Evolutionary conservation across 108 stramenopile genomes (phyloP).

Genomic region (Fragilaria radians): DNA sequence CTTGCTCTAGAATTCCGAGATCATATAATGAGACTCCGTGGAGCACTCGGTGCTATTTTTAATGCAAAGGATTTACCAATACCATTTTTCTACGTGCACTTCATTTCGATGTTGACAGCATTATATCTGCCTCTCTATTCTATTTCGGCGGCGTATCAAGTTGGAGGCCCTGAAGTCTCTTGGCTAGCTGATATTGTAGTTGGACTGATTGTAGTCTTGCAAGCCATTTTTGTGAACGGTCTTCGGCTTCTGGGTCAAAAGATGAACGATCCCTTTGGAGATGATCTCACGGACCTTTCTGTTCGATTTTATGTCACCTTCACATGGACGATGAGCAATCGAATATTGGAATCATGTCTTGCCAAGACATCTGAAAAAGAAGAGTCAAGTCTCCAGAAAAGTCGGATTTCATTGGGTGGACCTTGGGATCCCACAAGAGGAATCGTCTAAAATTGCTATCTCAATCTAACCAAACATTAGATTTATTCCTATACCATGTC

Average conservation of each 20-base stretch:
- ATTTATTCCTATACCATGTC: too few relatives aligned
- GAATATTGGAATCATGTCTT: conserved; percentile 5
- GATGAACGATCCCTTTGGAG: conserved; percentile 29
- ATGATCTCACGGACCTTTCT: conserved; percentile 18
- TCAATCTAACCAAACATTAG: too few relatives aligned
- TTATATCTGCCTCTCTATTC: conserved; percentile 42
- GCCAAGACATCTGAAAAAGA: not conserved
- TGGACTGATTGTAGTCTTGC: conserved; percentile 23
- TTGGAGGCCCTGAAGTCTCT: conserved; percentile 8
- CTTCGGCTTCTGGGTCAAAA: conserved; percentile 24
- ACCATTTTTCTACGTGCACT: conserved; percentile 51
- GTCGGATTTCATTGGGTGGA: not conserved
- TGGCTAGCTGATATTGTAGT: conserved; percentile 13
- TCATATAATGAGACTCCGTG: conserved; percentile 12
- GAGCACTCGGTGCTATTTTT: conserved; percentile 19
- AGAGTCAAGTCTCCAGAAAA: not conserved
- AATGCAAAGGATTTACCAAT: conserved; percentile 31
- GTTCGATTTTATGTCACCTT: conserved; percentile 13
- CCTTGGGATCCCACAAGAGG: not conserved
- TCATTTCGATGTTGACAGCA: conserved; percentile 30
- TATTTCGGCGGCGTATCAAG: conserved; percentile 15
- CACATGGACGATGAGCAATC: conserved; percentile 8
- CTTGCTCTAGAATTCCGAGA: conserved; percentile 14
- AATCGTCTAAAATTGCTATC: too few relatives aligned
- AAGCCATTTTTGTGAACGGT: conserved; percentile 28